Evolutionary conservation across 495 filamentous ascomycete species (phyloP), one percentile per base, ranked within the genome.

Genomic region (Aspergillus campestris): DNA sequence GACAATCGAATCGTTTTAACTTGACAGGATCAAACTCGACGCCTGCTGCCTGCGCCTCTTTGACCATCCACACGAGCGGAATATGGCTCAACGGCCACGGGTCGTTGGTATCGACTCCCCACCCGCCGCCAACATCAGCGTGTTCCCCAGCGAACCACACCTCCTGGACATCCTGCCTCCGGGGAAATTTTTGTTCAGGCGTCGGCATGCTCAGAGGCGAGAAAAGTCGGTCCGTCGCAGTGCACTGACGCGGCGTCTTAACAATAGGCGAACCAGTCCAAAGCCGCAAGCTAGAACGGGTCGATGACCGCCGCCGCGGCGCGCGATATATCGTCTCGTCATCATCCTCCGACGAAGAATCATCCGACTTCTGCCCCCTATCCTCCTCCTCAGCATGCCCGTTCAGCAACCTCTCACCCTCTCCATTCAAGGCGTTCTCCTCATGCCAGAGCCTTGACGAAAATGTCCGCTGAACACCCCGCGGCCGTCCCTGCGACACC

Each of bases 61-160:
- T 70, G 2, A 90, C 76, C 83, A 91, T 91, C 78, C 86, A 91
- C 4, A 82, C 74, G 2, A 90, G 66, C 3, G 87, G 84, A 8
- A 78, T 71, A 54, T 92, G 83, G 47, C 79, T 83, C 3, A 87
- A 65, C 5, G 80, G 59, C 42, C 60, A 61, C 31, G 73, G 74
- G 51, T 80, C 75, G 0, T 70, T 72, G 0, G 66, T 52, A 0
- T 67, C 53, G 7, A 83, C 61, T 40, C 80, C 77, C 87, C 86
- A 92, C 0, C 87, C 87, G 10, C 87, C 87, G 4, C 87, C 87
- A 24, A 91, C 75, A 52, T 90, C 87, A 5, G 75, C 84, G 53
- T 91, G 87, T 15, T 79, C 77, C n/a, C 86, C 86, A 0, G 83
- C 69, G 53, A 89, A 89, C 85, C 86, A 90, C 6, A 89, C 73